Base-by-base conservation (phyloP, 148 eudicot genomes). In the Arbutus unedo region DNA sequence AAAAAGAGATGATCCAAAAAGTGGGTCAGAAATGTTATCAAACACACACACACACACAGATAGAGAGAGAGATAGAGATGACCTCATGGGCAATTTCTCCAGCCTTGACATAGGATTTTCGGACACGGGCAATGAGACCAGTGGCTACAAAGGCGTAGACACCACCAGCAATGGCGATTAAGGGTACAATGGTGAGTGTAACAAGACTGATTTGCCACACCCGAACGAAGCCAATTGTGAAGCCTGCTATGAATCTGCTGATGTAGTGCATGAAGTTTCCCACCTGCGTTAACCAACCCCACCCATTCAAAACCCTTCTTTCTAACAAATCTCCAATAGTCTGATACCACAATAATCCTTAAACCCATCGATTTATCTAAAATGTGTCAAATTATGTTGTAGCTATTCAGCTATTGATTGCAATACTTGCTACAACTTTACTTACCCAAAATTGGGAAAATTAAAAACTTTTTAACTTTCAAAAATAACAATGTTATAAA, bases 71-170 rank as follows among this genome's bases (percentile, higher is more conserved):
- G 18, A 38, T 66, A 79, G 55, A 80, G 23, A 72, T 47, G 47
- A 96, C 99, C 97, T 96, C 98, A 84, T 94, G 91, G 31, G 98
- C 99, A 31, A 94, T 93, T 89, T 94, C 95, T 48, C 99, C 99
- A 5, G 99, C 99, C 78, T 89, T 87, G 70, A 94, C 85, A 25
- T 96, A 96, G 3, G 99, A 91, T 87, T 94, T 96, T 21, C 98
- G 98, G 71, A 94, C 93, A 47, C 93, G 84, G 19, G 92, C 98
- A 13, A 96, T 92, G 66, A 96, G 99, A 70, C 98, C 99, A 14
- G 91, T 89, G 14, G 96, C 97, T 2, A 96, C 91, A 83, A 86
- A 96, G 75, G 99, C 99, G 31, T 96, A 96, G 76, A 90, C 76
- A 0, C 98, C 98, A 54, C 99, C 99, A 23, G 98, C 98, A 51